Evolutionary conservation across 2,329 filamentous ascomycete genomes (phyloP).

Genomic region (Penicillium palitans): DNA sequence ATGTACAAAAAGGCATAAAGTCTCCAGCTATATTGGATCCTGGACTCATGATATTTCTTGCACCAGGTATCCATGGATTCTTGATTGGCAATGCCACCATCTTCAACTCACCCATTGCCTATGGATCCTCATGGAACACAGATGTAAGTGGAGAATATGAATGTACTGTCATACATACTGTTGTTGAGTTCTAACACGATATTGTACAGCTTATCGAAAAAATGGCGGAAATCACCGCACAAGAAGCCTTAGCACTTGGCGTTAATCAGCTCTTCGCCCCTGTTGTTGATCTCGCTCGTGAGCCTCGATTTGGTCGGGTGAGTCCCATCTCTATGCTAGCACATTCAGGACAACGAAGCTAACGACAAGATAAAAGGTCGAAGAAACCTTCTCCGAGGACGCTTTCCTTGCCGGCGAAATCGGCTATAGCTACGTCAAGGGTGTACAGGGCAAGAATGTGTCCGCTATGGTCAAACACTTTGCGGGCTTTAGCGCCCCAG

Average conservation of each 20-base stretch:
- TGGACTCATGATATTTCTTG: not conserved
- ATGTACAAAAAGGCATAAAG: not conserved
- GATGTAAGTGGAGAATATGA: constrained; percentile 32
- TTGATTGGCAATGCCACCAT: constrained; percentile 72
- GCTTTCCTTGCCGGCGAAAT: constrained; percentile 67
- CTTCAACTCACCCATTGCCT: constrained; percentile 74
- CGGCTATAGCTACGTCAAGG: constrained; percentile 60
- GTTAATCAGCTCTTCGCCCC: constrained; percentile 74
- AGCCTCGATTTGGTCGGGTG: constrained; percentile 67
- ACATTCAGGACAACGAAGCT: not conserved
- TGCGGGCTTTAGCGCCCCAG: constrained; percentile 66
- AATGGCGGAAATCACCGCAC: constrained; percentile 66
- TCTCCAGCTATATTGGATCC: not conserved
- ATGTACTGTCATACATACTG: not conserved
- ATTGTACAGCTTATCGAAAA: constrained; percentile 55
- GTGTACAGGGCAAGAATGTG: constrained; percentile 65
- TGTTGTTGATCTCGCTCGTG: constrained; percentile 68
- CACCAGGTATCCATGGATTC: constrained; percentile 63
- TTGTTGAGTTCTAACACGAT: constrained; percentile 1
- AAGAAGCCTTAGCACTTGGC: constrained; percentile 66
- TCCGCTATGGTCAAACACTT: constrained; percentile 76
- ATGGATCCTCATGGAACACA: constrained; percentile 70
- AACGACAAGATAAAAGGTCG: constrained; percentile 44
- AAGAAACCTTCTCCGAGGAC: constrained; percentile 73
- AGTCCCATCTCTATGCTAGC: not conserved